Evolutionary conservation across 805 yeast genomes (phyloP).

Genomic region (Hanseniaspora singularis): DNA sequence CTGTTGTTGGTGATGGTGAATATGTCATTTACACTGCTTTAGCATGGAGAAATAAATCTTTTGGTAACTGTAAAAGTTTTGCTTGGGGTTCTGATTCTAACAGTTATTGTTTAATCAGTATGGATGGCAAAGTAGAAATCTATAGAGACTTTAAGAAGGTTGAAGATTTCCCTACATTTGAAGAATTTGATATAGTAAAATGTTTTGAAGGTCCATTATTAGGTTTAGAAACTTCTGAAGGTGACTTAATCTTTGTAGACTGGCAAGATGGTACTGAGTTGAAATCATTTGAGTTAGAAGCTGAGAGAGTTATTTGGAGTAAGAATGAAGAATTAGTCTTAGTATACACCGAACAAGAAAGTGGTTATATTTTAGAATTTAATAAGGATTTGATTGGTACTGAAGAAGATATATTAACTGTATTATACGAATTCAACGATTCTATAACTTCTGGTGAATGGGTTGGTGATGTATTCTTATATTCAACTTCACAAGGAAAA

Average conservation of each 20-base stretch:
- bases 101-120: conserved; percentile 70
- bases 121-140: conserved; percentile 50
- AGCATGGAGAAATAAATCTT: conserved; percentile 95
- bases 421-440: conserved; percentile 71
- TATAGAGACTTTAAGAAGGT: conserved; percentile 79
- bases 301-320: conserved; percentile 75
- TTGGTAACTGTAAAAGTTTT: conserved; percentile 81
- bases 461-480: conserved; percentile 94
- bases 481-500: conserved; percentile 76
- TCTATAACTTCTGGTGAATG: conserved; percentile 78
- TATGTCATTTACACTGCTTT: conserved; percentile 89
- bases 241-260: conserved; percentile 77
- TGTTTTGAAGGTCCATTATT: conserved; percentile 81
- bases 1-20: conserved; percentile 97
- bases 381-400: conserved; percentile 52
- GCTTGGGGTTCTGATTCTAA: conserved; percentile 92
- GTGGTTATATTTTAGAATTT: conserved; percentile 66
- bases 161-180: conserved; percentile 47
- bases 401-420: conserved; percentile 69
- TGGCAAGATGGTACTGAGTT: conserved; percentile 84
- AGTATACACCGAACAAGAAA: conserved; percentile 43
- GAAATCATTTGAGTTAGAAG: conserved; percentile 80
- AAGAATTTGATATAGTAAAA: conserved; percentile 63
- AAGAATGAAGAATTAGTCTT: conserved; percentile 84
- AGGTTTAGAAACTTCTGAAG: conserved; percentile 64